Percentiles rank a stretch among this genome's conserved stretches.
Evolutionary conservation across 1,284 basidiomycete genomes (phyloP).

Genomic region (Psilocybe mexicana): DNA sequence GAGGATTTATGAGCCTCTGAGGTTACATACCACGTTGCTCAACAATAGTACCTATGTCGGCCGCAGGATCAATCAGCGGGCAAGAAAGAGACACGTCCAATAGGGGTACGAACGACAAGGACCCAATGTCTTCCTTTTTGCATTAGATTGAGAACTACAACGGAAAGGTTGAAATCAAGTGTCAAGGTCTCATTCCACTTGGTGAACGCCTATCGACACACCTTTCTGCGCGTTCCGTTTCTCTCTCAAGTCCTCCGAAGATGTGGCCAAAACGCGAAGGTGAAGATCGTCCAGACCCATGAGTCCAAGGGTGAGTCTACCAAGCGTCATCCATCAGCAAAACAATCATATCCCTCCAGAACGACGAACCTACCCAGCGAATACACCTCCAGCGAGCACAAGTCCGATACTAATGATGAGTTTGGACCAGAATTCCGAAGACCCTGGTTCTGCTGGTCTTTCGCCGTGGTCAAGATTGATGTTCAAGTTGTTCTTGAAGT

Average conservation of each 20-base stretch:
- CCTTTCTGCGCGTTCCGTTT: slow-evolving; percentile 72
- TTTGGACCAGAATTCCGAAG: slow-evolving; percentile 65
- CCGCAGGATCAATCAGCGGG: slow-evolving; percentile 6
- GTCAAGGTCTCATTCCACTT: neutral
- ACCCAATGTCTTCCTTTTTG: slow-evolving; percentile 91
- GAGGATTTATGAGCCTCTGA: neutral
- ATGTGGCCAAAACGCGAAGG: slow-evolving; percentile 80
- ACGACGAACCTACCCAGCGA: slow-evolving; percentile 69
- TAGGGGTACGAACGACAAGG: slow-evolving; percentile 67
- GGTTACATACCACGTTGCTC: slow-evolving; percentile 51
- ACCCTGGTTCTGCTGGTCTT: slow-evolving; percentile 29
- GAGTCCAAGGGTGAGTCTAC: slow-evolving; percentile 81
- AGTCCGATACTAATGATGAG: slow-evolving; percentile 63
- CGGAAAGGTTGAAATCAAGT: neutral
- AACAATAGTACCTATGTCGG: slow-evolving; percentile 70
- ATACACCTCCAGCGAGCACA: slow-evolving; percentile 80
- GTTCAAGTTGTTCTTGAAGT: slow-evolving; percentile 9
- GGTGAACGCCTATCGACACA: slow-evolving; percentile 24
- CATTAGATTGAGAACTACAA: slow-evolving; percentile 74
- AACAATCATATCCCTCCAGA: neutral
- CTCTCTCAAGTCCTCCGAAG: slow-evolving; percentile 73
- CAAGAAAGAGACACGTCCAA: neutral
- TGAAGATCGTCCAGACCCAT: slow-evolving; percentile 97
- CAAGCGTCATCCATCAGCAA: neutral
- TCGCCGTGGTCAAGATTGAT: slow-evolving; percentile 6